Evolutionary conservation across 345 rosid genomes (phyloP), one percentile per base, ranked within the genome.

Genomic region (Gossypioides kirkii): DNA sequence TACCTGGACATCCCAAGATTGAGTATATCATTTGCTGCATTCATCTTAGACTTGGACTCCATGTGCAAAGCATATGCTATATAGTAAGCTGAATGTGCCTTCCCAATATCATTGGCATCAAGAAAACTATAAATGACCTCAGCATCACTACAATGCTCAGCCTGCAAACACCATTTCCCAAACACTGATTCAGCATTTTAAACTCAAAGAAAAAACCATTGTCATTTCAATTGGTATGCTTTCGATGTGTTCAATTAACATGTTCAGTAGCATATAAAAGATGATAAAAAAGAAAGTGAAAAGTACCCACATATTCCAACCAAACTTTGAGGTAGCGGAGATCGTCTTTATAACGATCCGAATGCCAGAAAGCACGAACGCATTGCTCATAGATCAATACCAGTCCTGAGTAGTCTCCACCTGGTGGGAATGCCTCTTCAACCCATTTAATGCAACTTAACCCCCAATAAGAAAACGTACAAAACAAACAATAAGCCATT

Each of bases 311-410:
- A 76, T 95, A 95, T 90, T 95, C 97, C 71, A 95, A 77, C 99
- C 98, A 94, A 17, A 89, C 84, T 88, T 92, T 94, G 76, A 92
- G 97, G 78, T 92, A 94, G 65, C 99, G 98, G 45, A 89, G 87
- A 81, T 94, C 99, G 52, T 90, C 86, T 88, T 83, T 94, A 82
- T 92, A 90, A 61, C 76, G 83, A 3, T 89, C 89, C 0, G 86
- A 86, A 82, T 89, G 88, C 99, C 99, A 94, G 47, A 92, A 94
- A 22, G 81, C 71, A 14, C 99, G 95, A 14, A 92, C 99, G 58
- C 98, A 94, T 71, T 92, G 99, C 77, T 94, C 99, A 8, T 92
- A 94, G 11, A 90, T 84, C 70, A 92, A 87, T n/a, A 92, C 61
- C 41, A 94, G 77, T 3, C 98, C 98, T 0, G 97, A 92, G 82